These are phyloP conservation scores for Jimgerdemannia lactiflua DNA, from an alignment of 192 early-diverging fungal genomes.

Conservation along the genomic window DNA sequence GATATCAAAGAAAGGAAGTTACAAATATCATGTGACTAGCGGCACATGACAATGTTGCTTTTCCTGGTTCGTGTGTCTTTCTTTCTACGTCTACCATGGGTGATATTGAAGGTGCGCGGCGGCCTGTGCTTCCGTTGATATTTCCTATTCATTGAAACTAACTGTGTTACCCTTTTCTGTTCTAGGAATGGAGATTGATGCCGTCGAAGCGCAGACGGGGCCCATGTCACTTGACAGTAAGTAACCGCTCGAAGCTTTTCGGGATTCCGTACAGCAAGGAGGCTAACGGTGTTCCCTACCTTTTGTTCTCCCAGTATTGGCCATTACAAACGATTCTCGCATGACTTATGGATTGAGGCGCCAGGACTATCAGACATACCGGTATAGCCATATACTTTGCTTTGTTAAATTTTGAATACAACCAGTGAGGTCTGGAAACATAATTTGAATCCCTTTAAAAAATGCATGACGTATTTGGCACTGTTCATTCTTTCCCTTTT, in stretches of 20 bases:
- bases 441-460: too few relatives aligned
- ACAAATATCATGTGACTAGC: too few relatives aligned
- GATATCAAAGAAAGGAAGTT: too few relatives aligned
- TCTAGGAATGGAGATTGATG: neutral
- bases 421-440: too few relatives aligned
- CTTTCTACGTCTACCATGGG: too few relatives aligned
- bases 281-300: too few relatives aligned
- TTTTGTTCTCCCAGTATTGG: neutral
- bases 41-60: too few relatives aligned
- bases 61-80: too few relatives aligned
- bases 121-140: too few relatives aligned
- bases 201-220: neutral
- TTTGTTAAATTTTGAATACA: neutral
- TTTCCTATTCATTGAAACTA: too few relatives aligned
- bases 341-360: slow-evolving; percentile 77
- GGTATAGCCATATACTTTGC: slow-evolving; percentile 30
- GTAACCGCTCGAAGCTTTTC: neutral
- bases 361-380: slow-evolving; percentile 77
- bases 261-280: neutral
- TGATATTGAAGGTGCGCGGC: too few relatives aligned
- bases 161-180: too few relatives aligned
- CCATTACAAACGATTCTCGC: slow-evolving; percentile 20
- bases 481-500: neutral
- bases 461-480: neutral
- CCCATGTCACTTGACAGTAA: neutral